phyloP scores from a whole-genome alignment of 805 yeast species.

The Priceomyces carsonii region DNA sequence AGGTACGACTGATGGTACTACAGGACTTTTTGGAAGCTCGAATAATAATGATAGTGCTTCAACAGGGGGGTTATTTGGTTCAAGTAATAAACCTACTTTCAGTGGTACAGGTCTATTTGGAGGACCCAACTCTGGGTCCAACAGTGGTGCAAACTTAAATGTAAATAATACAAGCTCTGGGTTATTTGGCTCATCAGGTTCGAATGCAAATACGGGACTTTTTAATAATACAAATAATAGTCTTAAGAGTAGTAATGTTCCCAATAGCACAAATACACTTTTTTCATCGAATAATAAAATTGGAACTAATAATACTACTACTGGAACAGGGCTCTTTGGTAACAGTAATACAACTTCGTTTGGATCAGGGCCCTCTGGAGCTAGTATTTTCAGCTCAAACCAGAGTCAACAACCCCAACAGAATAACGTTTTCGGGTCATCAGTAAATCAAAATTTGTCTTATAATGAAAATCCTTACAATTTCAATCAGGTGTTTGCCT shows the following conservation, averaged over 20 bases:
- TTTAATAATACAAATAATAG: constrained; percentile 1
- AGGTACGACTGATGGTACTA: constrained; percentile 11
- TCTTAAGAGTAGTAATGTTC: too few relatives aligned
- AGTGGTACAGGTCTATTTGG: constrained; percentile 1
- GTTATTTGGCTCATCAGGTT: not conserved
- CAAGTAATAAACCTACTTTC: not conserved
- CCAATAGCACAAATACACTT: constrained; percentile 9
- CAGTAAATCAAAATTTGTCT: not conserved
- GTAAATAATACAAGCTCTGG: not conserved
- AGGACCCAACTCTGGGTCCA: constrained; percentile 1
- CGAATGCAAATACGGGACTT: constrained; percentile 1
- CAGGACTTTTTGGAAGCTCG: constrained; percentile 24
- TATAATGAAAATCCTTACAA: constrained; percentile 28
- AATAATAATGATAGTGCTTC: constrained; percentile 5
- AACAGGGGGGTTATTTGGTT: constrained; percentile 28
- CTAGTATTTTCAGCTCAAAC: too few relatives aligned
- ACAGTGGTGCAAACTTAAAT: not conserved
- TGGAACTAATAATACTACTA: constrained; percentile 1
- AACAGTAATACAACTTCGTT: constrained; percentile 4
- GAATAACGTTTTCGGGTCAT: not conserved
- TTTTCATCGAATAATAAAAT: not conserved
- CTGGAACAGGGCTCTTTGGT: too few relatives aligned
- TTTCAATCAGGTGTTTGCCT: constrained; percentile 23
- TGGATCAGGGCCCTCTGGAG: not conserved
- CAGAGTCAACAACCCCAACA: too few relatives aligned